Base-by-base conservation (phyloP, 345 rosid species). In the Sonneratia caseolaris region DNA sequence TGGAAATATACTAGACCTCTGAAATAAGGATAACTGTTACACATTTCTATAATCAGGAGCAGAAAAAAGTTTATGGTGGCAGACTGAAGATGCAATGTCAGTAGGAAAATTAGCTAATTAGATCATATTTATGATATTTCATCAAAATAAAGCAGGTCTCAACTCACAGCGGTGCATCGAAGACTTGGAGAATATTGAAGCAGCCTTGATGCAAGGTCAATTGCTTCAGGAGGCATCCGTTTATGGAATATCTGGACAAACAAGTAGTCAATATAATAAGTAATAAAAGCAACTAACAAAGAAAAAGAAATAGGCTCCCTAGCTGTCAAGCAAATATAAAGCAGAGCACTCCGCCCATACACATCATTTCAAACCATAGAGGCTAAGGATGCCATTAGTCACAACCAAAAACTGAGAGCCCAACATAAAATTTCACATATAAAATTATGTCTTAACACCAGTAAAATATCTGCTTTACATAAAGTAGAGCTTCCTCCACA, bases 191-290 rank as follows among this genome's bases (percentile, higher is more conserved):
- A 86, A 71, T 91, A 91, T 21, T 91, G 97, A 69, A 91, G 88
- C 68, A 91, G 88, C 74, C 97, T 83, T 48, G 97, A 91, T n/a
- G 88, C 88, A 14, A 91, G 95, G 77, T 91, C 97, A 71, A 91
- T 87, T 37, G 97, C 97, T 83, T 91, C 95, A 35, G 97, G 91
- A 81, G 97, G 97, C 94, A 89, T 88, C 66, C 88, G 79, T 73
- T 89, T 89, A 77, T 87, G 91, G 76, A 91, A 91, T 74, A 91
- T 85, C 94, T 91, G 77, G 38, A 75, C 64, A 61, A 68, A 65
- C 72, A 70, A 51, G 38, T 37, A 14, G 7, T 47, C 51, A 6
- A 7, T 12, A 40, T 27, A 6, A 18, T 72, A 24, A 42, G 64
- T 27, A 37, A 22, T 24, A 36, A 56, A 12, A n/a, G 16, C 64